phyloP scores from a whole-genome alignment of 1,139 yeast species.

The Zygosaccharomyces pseudobailii region DNA sequence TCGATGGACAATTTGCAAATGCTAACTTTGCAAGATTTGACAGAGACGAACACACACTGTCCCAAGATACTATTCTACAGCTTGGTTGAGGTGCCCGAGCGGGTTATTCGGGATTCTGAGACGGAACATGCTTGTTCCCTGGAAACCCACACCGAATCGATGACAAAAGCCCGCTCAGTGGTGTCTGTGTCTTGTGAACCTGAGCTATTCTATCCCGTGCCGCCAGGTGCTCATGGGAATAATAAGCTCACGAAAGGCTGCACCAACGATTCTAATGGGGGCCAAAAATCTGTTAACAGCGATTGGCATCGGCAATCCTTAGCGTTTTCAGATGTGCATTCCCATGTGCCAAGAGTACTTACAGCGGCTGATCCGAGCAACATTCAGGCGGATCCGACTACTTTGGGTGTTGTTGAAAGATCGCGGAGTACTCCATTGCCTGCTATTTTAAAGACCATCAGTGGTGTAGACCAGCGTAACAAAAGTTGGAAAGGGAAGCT shows the following conservation, averaged over 20 bases:
- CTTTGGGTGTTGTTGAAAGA: slow-evolving; percentile 20
- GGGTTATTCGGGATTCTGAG: background rate
- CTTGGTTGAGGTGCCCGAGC: slow-evolving; percentile 12
- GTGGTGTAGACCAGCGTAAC: slow-evolving; percentile 15
- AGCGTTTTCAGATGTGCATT: slow-evolving; percentile 8
- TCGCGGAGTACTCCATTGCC: slow-evolving; percentile 30
- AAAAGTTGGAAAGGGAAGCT: slow-evolving; percentile 22
- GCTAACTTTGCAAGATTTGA: slow-evolving; percentile 33
- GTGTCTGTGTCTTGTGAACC: slow-evolving; percentile 11
- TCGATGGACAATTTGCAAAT: slow-evolving; percentile 37
- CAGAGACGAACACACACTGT: slow-evolving; percentile 29
- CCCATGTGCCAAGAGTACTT: slow-evolving; percentile 3
- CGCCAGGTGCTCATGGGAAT: background rate
- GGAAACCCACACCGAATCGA: background rate
- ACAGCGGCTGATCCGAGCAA: slow-evolving; percentile 2
- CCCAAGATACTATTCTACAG: slow-evolving; percentile 38
- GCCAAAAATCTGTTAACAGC: slow-evolving; percentile 30
- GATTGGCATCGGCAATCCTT: slow-evolving; percentile 23
- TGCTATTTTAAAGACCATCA: slow-evolving; percentile 14
- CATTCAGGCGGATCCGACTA: background rate
- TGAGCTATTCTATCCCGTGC: slow-evolving; percentile 7
- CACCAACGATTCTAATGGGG: slow-evolving; percentile 12
- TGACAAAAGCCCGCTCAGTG: slow-evolving; percentile 3
- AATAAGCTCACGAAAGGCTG: slow-evolving; percentile 7
- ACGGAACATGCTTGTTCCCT: slow-evolving; percentile 15